Evolutionary conservation across 1,284 basidiomycete genomes (phyloP).

Genomic region (Tilletia caries): DNA sequence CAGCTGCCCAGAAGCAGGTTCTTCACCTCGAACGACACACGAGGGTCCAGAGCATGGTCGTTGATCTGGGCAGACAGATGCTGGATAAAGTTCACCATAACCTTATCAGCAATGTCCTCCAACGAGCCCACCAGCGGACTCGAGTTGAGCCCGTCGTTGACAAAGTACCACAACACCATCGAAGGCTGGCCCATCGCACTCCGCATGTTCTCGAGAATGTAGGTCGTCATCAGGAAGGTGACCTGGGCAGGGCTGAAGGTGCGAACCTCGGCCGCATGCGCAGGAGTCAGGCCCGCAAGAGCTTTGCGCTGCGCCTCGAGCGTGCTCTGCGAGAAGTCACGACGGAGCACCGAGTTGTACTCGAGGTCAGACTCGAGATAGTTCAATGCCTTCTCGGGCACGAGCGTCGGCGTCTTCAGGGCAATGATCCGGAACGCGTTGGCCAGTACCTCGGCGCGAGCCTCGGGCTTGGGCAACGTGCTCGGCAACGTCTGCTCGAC

Average conservation of each 20-base stretch:
- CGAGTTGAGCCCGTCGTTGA: constrained; percentile 78
- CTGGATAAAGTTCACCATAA: constrained; percentile 54
- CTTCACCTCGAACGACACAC: constrained; percentile 72
- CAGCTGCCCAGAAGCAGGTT: constrained; percentile 74
- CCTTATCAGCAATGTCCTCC: constrained; percentile 82
- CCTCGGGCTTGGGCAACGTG: constrained; percentile 60
- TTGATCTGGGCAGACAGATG: constrained; percentile 62
- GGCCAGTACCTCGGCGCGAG: constrained; percentile 66
- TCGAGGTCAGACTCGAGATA: constrained; percentile 84
- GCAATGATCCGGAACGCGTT: constrained; percentile 70
- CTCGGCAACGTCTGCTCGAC: background rate
- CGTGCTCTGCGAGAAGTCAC: constrained; percentile 54
- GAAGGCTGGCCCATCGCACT: constrained; percentile 76
- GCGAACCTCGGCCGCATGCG: constrained; percentile 70
- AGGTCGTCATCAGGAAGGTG: constrained; percentile 80
- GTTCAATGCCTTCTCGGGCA: constrained; percentile 78
- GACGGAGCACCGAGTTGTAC: constrained; percentile 79
- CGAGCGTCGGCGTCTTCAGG: constrained; percentile 77
- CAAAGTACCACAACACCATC: constrained; percentile 80
- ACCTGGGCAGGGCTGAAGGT: constrained; percentile 77
- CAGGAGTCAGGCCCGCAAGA: constrained; percentile 61
- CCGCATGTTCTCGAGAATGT: constrained; percentile 84
- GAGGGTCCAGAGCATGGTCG: constrained; percentile 72
- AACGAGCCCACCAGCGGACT: constrained; percentile 68
- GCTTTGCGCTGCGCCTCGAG: constrained; percentile 46